Evolutionary conservation across 441 rosid genomes (phyloP).

Genomic region (Kokia cookei): DNA sequence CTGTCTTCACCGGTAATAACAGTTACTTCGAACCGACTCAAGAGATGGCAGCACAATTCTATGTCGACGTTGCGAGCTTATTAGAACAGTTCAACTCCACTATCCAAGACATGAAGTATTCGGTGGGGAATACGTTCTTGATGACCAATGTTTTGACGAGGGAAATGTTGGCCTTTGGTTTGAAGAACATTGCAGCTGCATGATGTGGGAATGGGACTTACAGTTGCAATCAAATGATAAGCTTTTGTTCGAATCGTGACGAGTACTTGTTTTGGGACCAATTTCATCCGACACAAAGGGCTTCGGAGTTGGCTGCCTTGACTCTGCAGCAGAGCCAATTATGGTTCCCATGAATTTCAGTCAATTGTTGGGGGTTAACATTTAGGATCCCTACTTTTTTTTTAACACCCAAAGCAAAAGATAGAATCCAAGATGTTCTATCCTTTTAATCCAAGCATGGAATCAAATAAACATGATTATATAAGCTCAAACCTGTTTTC

Average conservation of each 20-base stretch:
- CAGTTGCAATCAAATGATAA: constrained; percentile 12
- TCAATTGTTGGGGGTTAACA: constrained; percentile 2
- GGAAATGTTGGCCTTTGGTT: constrained; percentile 12
- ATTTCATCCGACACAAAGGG: constrained; percentile 32
- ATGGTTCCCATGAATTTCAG: constrained; percentile 29
- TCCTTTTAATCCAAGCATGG: background rate
- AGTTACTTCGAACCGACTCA: background rate
- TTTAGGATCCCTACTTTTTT: background rate
- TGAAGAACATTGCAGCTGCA: constrained; percentile 17
- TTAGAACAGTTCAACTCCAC: background rate
- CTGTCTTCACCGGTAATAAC: background rate
- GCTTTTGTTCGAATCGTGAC: constrained; percentile 10
- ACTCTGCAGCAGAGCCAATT: constrained; percentile 7
- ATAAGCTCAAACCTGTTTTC: background rate
- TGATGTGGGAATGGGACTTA: constrained; percentile 24
- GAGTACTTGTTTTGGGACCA: constrained; percentile 35
- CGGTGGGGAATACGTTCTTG: constrained; percentile 25
- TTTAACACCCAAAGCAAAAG: background rate
- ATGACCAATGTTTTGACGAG: constrained; percentile 13
- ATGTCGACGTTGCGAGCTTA: background rate
- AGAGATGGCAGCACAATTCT: background rate
- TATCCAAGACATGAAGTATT: constrained; percentile 16
- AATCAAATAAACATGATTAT: background rate
- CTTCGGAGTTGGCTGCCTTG: constrained; percentile 16
- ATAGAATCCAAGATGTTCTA: background rate